These are phyloP conservation scores for Scheffersomyces parashehatae DNA, from an alignment of 1,139 yeast species.

Conservation along the genomic window DNA sequence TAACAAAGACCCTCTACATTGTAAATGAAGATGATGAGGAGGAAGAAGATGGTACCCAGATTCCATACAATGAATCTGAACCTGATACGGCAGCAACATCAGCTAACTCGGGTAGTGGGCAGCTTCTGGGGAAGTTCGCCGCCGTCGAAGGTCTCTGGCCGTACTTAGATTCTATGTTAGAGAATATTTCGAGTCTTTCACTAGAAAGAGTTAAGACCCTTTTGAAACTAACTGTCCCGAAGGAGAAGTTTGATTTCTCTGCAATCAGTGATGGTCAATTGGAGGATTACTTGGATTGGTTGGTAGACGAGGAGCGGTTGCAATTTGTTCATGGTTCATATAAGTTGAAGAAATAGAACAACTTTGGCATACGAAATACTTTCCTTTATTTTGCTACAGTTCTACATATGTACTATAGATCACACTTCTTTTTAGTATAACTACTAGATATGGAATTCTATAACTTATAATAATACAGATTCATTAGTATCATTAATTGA, in stretches of 20 bases:
- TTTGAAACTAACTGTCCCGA: conserved; percentile 54
- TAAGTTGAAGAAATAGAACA: conserved; percentile 8
- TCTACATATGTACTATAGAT: too few species aligned
- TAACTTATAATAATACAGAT: conserved; percentile 2
- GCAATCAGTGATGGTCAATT: conserved; percentile 8
- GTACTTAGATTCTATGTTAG: conserved; percentile 55
- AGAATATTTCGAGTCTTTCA: conserved; percentile 53
- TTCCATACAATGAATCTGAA: conserved; percentile 1
- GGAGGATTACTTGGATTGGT: conserved; percentile 15
- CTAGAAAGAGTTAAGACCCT: conserved; percentile 53
- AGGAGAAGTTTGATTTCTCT: conserved; percentile 27
- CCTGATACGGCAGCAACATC: conserved; percentile 4
- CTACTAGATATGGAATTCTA: conserved; percentile 1
- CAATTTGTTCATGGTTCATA: conserved; percentile 17
- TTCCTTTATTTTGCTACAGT: too few species aligned
- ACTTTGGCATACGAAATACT: too few species aligned
- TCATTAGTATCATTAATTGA: background rate
- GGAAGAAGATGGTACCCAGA: background rate
- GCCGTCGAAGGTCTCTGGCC: conserved; percentile 25
- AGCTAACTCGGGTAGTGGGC: conserved; percentile 9
- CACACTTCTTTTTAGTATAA: too few species aligned
- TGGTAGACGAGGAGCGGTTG: conserved; percentile 18
- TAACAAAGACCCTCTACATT: conserved; percentile 29
- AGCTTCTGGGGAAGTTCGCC: conserved; percentile 2
- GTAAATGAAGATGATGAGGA: conserved; percentile 20